Evolutionary conservation across 1,284 basidiomycete genomes (phyloP).

Genomic region (Ustilago loliicola): DNA sequence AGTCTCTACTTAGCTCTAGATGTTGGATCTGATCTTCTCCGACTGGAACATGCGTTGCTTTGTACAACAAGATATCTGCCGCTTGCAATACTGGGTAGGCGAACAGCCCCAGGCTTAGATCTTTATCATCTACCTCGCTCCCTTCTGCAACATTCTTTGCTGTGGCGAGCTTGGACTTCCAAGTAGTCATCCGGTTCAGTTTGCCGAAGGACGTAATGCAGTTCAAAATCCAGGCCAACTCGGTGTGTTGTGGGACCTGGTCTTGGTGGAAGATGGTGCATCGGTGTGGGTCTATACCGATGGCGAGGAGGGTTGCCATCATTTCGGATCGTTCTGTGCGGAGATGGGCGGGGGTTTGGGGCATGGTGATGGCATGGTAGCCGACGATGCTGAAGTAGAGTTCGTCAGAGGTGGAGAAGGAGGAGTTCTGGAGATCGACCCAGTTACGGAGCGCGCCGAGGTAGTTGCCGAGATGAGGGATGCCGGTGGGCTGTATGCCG

Average conservation of each 20-base stretch:
- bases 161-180: constrained; percentile 88
- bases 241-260: constrained; percentile 85
- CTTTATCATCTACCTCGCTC: constrained; percentile 82
- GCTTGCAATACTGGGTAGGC: constrained; percentile 95
- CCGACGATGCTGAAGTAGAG: constrained; percentile 87
- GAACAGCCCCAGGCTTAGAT: constrained; percentile 86
- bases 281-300: constrained; percentile 84
- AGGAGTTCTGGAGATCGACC: constrained; percentile 80
- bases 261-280: constrained; percentile 90
- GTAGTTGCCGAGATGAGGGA: constrained; percentile 92
- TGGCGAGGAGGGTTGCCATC: constrained; percentile 84
- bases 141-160: constrained; percentile 77
- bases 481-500: constrained; percentile 86
- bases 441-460: constrained; percentile 90
- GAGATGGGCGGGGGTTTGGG: constrained; percentile 52
- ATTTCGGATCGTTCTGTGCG: constrained; percentile 76
- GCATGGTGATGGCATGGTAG: constrained; percentile 71
- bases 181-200: constrained; percentile 90
- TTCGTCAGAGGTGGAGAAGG: constrained; percentile 74
- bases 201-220: constrained; percentile 87
- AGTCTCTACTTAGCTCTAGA: constrained; percentile 85
- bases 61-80: constrained; percentile 91
- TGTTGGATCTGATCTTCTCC: constrained; percentile 97
- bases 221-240: constrained; percentile 91
- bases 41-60: constrained; percentile 91